Base-by-base conservation (phyloP, 352 stramenopile species). In the Elongisporangium prolatum region DNA sequence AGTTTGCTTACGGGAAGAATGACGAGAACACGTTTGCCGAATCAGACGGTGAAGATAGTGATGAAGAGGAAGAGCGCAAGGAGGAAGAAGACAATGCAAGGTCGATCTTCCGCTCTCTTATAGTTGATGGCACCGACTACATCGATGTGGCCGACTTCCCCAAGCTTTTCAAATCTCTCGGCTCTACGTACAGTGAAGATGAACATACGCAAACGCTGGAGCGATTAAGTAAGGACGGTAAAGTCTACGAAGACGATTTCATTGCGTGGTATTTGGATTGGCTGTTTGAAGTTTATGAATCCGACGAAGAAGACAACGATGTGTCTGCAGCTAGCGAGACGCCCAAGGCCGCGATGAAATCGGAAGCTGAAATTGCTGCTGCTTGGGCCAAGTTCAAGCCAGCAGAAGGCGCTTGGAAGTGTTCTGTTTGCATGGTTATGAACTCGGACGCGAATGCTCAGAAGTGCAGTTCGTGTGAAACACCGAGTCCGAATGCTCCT, bases 361-460 rank as follows among this genome's bases (percentile, higher is more conserved):
- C 74, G 25, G 63, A 74, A n/a, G 66, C 73, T 17, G 78, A 86
- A 28, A 84, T 84, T 50, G 64, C 65, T 13, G 72, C 66, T 18
- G 78, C 60, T 10, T 73, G 86, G 34, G 70, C 62, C 7, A 89
- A 74, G 54, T 85, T 84, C 28, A 63, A 67, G 40, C 64, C 69
- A 13, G 71, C 71, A 34, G 73, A 86, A 60, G 80, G 77, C 37
- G 77, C 66, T 20, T 89, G 80, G 80, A 88, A 85, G 51, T 89
- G 80, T 51, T 58, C 40, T 4, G 48, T 63, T 21, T 89, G 80
- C 57, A 75, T 86, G 60, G 63, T 85, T 10, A 66, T 6, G 24
- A 88, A 88, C 59, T 25, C 64, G 13, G 57, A 60, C 14, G 54
- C 67, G 1, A 60, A 74, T 14, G 74, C 72, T 13, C 34, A 56